A percentile compares a stretch with the other conserved stretches of the same genome.
Evolutionary conservation across 139 green algal species (phyloP).

Genomic region (Micractinium sp.): DNA sequence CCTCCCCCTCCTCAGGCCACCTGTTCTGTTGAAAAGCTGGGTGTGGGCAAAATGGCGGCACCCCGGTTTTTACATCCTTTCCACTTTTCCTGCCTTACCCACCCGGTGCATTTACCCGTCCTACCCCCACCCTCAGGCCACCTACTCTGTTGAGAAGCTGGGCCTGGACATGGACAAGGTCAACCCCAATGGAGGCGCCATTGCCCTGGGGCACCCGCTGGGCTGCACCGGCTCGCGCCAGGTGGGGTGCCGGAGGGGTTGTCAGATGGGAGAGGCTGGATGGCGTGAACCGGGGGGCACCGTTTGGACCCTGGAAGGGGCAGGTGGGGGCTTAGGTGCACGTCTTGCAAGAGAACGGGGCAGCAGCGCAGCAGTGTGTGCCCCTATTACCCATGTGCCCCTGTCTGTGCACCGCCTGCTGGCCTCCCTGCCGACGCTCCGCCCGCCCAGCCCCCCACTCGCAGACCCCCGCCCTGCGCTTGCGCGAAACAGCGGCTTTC

Average conservation of each 20-base stretch:
- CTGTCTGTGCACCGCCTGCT: neutral
- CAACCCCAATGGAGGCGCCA: conserved; percentile 98
- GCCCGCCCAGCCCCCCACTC: neutral
- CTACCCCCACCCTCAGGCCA: conserved; percentile 72
- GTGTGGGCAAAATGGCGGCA: conserved; percentile 83
- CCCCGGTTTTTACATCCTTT: neutral
- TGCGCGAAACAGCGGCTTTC: neutral
- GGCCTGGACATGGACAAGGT: conserved; percentile 89
- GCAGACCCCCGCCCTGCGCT: neutral
- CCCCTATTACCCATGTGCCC: too few relatives aligned
- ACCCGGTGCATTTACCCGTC: neutral
- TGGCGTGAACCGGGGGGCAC: too few relatives aligned
- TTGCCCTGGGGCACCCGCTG: conserved; percentile 97
- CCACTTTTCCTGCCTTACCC: neutral
- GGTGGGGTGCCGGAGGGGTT: too few relatives aligned
- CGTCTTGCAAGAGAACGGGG: too few relatives aligned
- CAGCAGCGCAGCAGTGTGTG: too few relatives aligned
- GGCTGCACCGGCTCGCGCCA: conserved; percentile 77
- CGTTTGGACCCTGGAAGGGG: too few relatives aligned
- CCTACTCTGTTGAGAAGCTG: conserved; percentile 89
- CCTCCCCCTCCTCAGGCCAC: conserved; percentile 70
- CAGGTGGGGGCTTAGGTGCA: too few relatives aligned
- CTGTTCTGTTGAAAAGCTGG: conserved; percentile 87
- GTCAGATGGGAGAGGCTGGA: too few relatives aligned
- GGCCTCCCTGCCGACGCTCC: neutral